phyloP scores from a whole-genome alignment of 768 basidiomycete genomes.

The Saitozyma podzolica region DNA sequence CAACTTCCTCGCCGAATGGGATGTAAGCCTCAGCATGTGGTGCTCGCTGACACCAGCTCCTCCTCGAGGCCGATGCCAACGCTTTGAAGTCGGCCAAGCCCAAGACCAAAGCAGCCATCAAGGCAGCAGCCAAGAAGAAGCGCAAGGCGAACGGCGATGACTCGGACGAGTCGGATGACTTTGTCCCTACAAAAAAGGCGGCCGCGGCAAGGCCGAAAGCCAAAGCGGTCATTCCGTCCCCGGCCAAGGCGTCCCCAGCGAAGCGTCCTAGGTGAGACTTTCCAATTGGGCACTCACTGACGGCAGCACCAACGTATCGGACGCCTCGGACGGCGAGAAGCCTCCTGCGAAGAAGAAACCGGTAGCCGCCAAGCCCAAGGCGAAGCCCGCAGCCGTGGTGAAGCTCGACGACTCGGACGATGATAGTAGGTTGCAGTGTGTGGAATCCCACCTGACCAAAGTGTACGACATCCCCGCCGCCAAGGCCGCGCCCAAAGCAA shows the following conservation, averaged over 20 bases:
- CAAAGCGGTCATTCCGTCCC: slow-evolving; percentile 35
- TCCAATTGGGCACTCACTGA: slow-evolving; percentile 2
- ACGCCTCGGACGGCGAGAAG: slow-evolving; percentile 32
- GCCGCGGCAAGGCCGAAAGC: slow-evolving; percentile 47
- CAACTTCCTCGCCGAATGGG: slow-evolving; percentile 77
- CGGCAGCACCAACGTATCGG: slow-evolving; percentile 24
- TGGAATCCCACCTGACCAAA: slow-evolving; percentile 1
- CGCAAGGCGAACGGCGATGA: slow-evolving; percentile 51
- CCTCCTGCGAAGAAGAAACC: slow-evolving; percentile 50
- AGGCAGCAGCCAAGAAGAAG: slow-evolving; percentile 56
- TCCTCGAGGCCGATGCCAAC: slow-evolving; percentile 54
- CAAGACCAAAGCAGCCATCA: slow-evolving; percentile 56
- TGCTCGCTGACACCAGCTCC: slow-evolving; percentile 20
- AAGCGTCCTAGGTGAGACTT: slow-evolving; percentile 30
- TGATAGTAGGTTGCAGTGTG: slow-evolving; percentile 22
- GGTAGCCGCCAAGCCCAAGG: slow-evolving; percentile 17
- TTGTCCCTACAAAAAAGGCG: slow-evolving; percentile 57
- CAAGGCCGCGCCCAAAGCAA: slow-evolving; percentile 18
- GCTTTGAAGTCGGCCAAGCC: slow-evolving; percentile 60
- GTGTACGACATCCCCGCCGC: slow-evolving; percentile 30
- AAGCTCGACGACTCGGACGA: slow-evolving; percentile 28
- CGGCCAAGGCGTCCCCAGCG: slow-evolving; percentile 22
- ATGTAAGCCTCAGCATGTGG: slow-evolving; percentile 59
- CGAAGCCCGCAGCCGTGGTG: slow-evolving; percentile 26
- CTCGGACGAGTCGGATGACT: slow-evolving; percentile 60